These are phyloP conservation scores for Microglena sp. DNA, from an alignment of 139 green algal species.

Conservation along the genomic window DNA sequence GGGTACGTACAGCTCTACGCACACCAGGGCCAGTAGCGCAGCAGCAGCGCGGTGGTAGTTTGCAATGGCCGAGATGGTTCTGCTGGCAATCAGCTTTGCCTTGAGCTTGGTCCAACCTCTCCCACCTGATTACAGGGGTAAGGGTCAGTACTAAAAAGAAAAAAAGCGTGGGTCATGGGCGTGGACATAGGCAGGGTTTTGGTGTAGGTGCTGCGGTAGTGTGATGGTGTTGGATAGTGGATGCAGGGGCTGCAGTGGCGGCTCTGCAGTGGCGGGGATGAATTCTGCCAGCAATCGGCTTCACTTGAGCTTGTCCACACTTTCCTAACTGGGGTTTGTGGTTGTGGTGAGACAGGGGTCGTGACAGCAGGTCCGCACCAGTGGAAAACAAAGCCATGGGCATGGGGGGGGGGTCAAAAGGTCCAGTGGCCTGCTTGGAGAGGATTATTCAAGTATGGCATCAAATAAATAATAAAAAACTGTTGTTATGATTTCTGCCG, in stretches of 20 bases:
- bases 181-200: neutral
- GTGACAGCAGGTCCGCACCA: neutral
- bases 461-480: neutral
- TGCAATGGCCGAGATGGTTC: constrained; percentile 97
- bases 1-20: constrained; percentile 96
- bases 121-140: neutral
- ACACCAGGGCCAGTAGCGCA: constrained; percentile 69
- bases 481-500: too few species aligned
- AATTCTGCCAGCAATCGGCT: too few species aligned
- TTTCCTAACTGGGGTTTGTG: neutral
- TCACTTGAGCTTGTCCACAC: too few species aligned
- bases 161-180: neutral
- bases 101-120: constrained; percentile 81
- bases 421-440: neutral
- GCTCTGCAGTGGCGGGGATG: neutral
- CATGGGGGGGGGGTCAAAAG: neutral
- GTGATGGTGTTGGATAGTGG: neutral
- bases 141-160: too few species aligned
- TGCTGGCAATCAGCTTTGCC: constrained; percentile 95
- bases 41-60: constrained; percentile 93
- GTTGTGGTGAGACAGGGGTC: neutral
- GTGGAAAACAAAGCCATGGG: neutral
- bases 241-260: neutral
- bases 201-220: neutral
- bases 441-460: neutral